Percentiles rank a stretch among this genome's conserved stretches.
phyloP scores from a whole-genome alignment of 169 alveolate genomes.

The Plasmodium reichenowi region DNA sequence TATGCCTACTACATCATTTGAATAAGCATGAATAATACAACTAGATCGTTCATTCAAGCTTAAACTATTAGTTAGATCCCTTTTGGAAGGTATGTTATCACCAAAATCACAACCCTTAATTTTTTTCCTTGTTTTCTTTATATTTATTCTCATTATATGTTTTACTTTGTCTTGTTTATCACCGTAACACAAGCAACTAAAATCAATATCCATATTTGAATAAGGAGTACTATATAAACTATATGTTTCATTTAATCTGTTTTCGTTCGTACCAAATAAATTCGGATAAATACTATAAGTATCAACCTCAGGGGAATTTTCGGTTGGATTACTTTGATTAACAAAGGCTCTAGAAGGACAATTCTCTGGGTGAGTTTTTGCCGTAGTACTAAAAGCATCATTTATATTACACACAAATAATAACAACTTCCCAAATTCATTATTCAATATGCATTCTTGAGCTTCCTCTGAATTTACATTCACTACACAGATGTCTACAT shows the following conservation, averaged over 20 bases:
- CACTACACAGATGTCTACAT: conserved; percentile 12
- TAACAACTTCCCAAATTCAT: conserved; percentile 47
- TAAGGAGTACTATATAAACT: conserved; percentile 37
- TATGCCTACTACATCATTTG: conserved; percentile 55
- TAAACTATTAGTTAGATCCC: conserved; percentile 21
- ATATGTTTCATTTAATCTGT: background rate
- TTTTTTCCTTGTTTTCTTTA: conserved; percentile 41
- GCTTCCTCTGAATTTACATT: conserved; percentile 16
- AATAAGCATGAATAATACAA: conserved; percentile 42
- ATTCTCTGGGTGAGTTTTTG: background rate
- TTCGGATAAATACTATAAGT: conserved; percentile 43
- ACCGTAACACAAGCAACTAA: conserved; percentile 43
- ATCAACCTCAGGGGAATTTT: conserved; percentile 37
- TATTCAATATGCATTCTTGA: conserved; percentile 44
- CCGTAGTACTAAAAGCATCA: background rate
- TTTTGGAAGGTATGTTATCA: conserved; percentile 17
- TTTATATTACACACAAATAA: conserved; percentile 25
- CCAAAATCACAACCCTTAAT: conserved; percentile 75
- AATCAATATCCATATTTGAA: conserved; percentile 37
- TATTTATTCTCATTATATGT: conserved; percentile 43
- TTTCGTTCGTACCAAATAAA: conserved; percentile 24
- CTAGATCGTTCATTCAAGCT: conserved; percentile 14
- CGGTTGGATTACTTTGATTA: conserved; percentile 39
- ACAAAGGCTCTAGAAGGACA: conserved; percentile 41
- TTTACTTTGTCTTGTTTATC: conserved; percentile 1